phyloP scores from a whole-genome alignment of 116 monocot genomes.

The Thalassia testudinum region DNA sequence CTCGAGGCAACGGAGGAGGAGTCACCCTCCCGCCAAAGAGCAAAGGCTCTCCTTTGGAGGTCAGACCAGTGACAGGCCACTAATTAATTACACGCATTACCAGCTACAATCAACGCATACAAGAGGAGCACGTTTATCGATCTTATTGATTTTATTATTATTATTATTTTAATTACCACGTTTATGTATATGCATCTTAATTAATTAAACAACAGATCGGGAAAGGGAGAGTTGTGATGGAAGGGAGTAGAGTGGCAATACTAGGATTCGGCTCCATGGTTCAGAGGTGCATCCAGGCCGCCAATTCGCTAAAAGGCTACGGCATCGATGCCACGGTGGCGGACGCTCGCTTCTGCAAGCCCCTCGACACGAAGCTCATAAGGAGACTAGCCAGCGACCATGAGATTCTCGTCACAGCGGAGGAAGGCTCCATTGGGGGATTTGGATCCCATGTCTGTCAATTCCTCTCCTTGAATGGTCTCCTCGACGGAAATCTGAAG shows the following conservation, averaged over 20 bases:
- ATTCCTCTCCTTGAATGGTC: slow-evolving; percentile 12
- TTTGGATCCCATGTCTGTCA: slow-evolving; percentile 16
- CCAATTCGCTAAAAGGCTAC: slow-evolving; percentile 2
- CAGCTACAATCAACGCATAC: background rate
- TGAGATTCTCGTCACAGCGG: slow-evolving; percentile 12
- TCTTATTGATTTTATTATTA: background rate
- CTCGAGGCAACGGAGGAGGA: slow-evolving; percentile 15
- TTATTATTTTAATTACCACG: background rate
- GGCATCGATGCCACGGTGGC: slow-evolving; percentile 4
- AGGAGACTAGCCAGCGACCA: slow-evolving; percentile 5
- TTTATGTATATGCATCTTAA: too few relatives aligned
- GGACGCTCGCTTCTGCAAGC: slow-evolving; percentile 19
- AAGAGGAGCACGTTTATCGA: background rate
- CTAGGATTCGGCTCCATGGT: slow-evolving; percentile 13
- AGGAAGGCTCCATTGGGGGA: slow-evolving; percentile 17
- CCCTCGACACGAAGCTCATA: slow-evolving; percentile 9
- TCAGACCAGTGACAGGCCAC: background rate
- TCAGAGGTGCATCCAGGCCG: slow-evolving; percentile 8
- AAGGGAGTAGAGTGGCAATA: slow-evolving; percentile 13
- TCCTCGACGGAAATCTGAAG: slow-evolving; percentile 14
- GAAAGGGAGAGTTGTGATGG: slow-evolving; percentile 13
- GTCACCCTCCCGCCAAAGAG: slow-evolving; percentile 5
- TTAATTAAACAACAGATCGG: slow-evolving; percentile 6
- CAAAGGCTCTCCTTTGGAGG: slow-evolving; percentile 15
- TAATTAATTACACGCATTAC: too few relatives aligned